phyloP scores from a whole-genome alignment of 2,329 filamentous ascomycete genomes.

The Lithohypha guttulata region DNA sequence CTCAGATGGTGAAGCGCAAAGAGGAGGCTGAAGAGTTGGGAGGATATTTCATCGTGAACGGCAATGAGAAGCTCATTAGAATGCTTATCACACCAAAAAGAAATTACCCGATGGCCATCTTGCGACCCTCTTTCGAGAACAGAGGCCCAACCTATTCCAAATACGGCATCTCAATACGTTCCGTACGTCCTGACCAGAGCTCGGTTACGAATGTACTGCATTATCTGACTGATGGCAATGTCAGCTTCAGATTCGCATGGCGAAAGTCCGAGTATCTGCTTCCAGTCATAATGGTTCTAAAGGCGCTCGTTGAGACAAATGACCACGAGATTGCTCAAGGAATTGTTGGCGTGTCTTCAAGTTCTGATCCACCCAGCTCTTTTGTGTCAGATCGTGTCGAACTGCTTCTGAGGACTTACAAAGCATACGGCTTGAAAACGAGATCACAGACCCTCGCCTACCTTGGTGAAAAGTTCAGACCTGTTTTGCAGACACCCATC shows the following conservation, averaged over 20 bases:
- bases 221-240: slow-evolving; percentile 89
- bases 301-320: slow-evolving; percentile 89
- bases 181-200: slow-evolving; percentile 90
- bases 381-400: slow-evolving; percentile 94
- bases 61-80: slow-evolving; percentile 92
- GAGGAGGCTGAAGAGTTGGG: slow-evolving; percentile 95
- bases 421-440: slow-evolving; percentile 74
- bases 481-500: slow-evolving; percentile 72
- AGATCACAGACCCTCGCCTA: slow-evolving; percentile 73
- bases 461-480: slow-evolving; percentile 80
- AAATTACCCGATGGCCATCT: slow-evolving; percentile 92
- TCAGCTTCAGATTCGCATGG: slow-evolving; percentile 97
- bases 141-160: slow-evolving; percentile 80
- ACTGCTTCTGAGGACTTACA: slow-evolving; percentile 83
- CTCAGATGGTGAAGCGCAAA: slow-evolving; percentile 70
- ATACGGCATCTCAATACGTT: slow-evolving; percentile 82
- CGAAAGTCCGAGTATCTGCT: slow-evolving; percentile 95
- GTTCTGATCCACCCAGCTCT: slow-evolving; percentile 71
- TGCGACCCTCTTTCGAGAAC: slow-evolving; percentile 78
- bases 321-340: slow-evolving; percentile 93
- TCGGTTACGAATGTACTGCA: slow-evolving; percentile 96
- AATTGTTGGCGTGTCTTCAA: slow-evolving; percentile 67
- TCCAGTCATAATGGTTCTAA: slow-evolving; percentile 91
- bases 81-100: slow-evolving; percentile 80
- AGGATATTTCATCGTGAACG: slow-evolving; percentile 95